Evolutionary conservation across 1,284 basidiomycete species (phyloP).

Genomic region (Phylloporus sp.): DNA sequence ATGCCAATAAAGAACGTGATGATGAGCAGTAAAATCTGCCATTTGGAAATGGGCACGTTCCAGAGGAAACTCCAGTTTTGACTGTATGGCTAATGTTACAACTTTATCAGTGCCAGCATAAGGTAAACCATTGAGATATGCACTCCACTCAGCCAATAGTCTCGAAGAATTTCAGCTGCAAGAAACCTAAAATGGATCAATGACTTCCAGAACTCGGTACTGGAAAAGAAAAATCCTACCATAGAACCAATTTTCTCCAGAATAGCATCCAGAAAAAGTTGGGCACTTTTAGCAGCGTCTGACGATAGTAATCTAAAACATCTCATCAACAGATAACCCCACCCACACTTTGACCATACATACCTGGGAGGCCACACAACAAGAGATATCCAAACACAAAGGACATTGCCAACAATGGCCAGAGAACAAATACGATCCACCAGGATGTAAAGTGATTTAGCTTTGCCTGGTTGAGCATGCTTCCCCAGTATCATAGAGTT

Average conservation of each 20-base stretch:
- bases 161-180: slow-evolving; percentile 83
- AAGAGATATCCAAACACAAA: slow-evolving; percentile 82
- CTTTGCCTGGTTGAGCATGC: slow-evolving; percentile 64
- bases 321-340: slow-evolving; percentile 8
- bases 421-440: slow-evolving; percentile 84
- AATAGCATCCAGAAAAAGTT: slow-evolving; percentile 89
- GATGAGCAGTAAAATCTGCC: slow-evolving; percentile 82
- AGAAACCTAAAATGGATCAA: too few species aligned
- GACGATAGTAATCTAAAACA: slow-evolving; percentile 74
- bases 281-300: slow-evolving; percentile 91
- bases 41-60: slow-evolving; percentile 82
- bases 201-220: too few species aligned
- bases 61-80: slow-evolving; percentile 95
- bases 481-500: slow-evolving; percentile 94
- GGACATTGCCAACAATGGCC: slow-evolving; percentile 79
- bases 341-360: slow-evolving; percentile 25
- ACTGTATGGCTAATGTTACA: slow-evolving; percentile 73
- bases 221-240: too few species aligned
- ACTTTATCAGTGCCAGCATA: slow-evolving; percentile 15
- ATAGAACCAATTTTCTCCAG: slow-evolving; percentile 87
- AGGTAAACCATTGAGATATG: background rate
- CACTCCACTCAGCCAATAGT: slow-evolving; percentile 93
- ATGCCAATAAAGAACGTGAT: slow-evolving; percentile 84
- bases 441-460: slow-evolving; percentile 64
- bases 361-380: slow-evolving; percentile 84